Base-by-base conservation (phyloP, 1,284 basidiomycete genomes). In the Irpex lacteus region DNA sequence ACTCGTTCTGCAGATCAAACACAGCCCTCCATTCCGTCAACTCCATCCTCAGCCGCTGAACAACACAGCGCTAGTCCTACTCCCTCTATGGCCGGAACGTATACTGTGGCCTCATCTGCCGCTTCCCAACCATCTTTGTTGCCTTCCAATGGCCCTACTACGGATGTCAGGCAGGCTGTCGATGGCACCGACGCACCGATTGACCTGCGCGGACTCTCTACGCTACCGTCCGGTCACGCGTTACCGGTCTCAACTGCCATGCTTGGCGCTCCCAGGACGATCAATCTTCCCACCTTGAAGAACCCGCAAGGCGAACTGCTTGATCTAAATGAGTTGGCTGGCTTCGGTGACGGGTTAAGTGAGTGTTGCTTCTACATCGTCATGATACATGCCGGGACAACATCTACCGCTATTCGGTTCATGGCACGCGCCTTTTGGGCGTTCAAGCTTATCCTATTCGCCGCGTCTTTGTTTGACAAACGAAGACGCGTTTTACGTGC, bases 121-220 rank as follows among this genome's bases (percentile, higher is more conserved):
- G 63, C 63, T 18, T 63, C 67, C 60, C 67, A 66, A 34, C 66
- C 66, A 56, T 60, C 63, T 56, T 54, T 26, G 26, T 26, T 68
- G 19, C 58, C 60, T 38, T 66, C 65, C 59, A 44, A 63, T 36
- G 19, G 26, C 54, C 6, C 26, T 32, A 26, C 9, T 13, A 34
- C 32, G 13, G 32, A 56, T 21, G 26, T 18, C 9, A 56, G 54
- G 34, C 54, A 21, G 21, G 54, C 54, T 15, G 54, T 56, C 54
- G 54, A 26, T 32, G 54, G 54, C 11, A 8, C 34, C 5, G 54
- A 56, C 7, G 21, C n/a, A 8, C 67, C 67, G 52, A 66, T 68
- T 58, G 63, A 68, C 57, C 64, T 68, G 26, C 63, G 60, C 59
- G 60, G 38, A n/a, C 58, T 67, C 18, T 38, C 32, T n/a, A 38